A percentile compares a stretch with the other conserved stretches of the same genome.
These are phyloP conservation scores for Cenchrus fungigraminus DNA, from an alignment of 176 grass and related monocot genomes.

Conservation along the genomic window DNA sequence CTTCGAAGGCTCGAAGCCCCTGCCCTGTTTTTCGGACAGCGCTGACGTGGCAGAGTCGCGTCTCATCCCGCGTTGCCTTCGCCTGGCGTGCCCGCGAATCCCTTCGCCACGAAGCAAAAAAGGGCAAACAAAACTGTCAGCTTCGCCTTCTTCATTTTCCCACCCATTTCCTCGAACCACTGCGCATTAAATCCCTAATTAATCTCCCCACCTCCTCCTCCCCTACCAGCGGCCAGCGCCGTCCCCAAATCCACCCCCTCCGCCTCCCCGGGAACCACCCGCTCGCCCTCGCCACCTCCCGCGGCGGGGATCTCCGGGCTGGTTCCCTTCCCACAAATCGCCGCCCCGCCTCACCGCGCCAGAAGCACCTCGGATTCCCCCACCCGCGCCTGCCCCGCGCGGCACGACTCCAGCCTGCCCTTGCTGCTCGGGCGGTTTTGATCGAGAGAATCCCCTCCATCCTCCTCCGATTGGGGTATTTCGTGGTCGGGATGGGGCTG, in stretches of 20 bases:
- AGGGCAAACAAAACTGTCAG: not conserved
- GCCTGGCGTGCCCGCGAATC: not conserved
- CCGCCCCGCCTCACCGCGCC: not conserved
- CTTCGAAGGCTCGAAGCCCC: too few species aligned
- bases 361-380: not conserved
- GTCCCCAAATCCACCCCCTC: not conserved
- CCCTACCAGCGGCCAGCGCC: not conserved
- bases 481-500: slow-evolving; percentile 64
- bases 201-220: not conserved
- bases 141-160: slow-evolving; percentile 40
- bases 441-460: not conserved
- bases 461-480: not conserved
- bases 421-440: not conserved
- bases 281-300: not conserved
- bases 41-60: not conserved
- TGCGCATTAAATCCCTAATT: slow-evolving; percentile 24
- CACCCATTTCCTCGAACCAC: slow-evolving; percentile 12
- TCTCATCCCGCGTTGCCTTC: not conserved
- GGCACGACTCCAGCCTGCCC: not conserved
- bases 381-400: not conserved
- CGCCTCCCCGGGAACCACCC: not conserved
- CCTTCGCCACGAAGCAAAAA: slow-evolving; percentile 42
- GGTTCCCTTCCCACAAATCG: not conserved
- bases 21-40: too few species aligned
- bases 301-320: slow-evolving; percentile 32